A percentile compares a stretch with the other conserved stretches of the same genome.
Evolutionary conservation across 148 eudicot species (phyloP).

Genomic region (Agrostemma githago): DNA sequence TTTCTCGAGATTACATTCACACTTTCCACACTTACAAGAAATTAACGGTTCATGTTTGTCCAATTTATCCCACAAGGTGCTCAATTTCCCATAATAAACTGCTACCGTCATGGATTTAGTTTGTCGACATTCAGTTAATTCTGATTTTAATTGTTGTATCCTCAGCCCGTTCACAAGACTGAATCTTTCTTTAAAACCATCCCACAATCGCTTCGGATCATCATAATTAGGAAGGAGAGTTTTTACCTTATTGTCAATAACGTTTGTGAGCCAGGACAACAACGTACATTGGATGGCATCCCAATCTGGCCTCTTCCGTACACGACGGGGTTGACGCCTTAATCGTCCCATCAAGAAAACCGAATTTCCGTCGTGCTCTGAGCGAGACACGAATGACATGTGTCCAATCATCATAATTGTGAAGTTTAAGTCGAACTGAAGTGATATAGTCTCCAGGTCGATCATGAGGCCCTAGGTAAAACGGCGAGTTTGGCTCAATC

Average conservation of each 20-base stretch:
- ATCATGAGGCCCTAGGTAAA: too few relatives aligned
- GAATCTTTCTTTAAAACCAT: not conserved
- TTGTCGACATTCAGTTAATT: too few relatives aligned
- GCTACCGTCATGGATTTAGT: too few relatives aligned
- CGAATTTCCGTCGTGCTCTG: not conserved
- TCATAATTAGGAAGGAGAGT: not conserved
- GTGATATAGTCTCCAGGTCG: too few relatives aligned
- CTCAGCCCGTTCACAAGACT: not conserved
- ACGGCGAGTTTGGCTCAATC: too few relatives aligned
- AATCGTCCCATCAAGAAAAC: not conserved
- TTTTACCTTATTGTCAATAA: not conserved
- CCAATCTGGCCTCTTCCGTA: not conserved
- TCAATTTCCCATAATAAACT: too few relatives aligned
- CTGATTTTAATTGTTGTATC: not conserved
- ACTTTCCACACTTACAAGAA: too few relatives aligned
- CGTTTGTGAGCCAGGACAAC: not conserved
- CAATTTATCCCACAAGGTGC: too few relatives aligned
- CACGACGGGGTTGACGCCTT: not conserved
- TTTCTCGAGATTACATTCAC: too few relatives aligned
- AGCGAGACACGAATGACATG: not conserved
- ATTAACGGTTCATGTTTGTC: too few relatives aligned
- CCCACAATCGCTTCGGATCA: not conserved
- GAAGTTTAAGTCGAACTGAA: too few relatives aligned
- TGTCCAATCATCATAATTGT: not conserved
- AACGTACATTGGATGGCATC: not conserved